phyloP scores from a whole-genome alignment of 495 filamentous ascomycete genomes.

The Lentithecium fluviatile region DNA sequence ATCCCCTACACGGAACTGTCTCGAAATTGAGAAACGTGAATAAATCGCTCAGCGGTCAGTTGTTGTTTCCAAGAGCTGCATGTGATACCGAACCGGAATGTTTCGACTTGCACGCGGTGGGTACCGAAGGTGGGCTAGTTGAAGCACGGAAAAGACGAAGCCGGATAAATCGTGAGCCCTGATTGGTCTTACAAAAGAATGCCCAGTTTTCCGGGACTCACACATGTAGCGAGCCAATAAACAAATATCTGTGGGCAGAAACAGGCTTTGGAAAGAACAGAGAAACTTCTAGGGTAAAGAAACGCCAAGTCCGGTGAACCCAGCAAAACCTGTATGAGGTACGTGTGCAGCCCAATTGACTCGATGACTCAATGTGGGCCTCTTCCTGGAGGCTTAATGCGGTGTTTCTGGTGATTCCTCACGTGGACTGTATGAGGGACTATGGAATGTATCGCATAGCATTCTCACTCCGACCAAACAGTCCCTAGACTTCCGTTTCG shows the following conservation, averaged over 20 bases:
- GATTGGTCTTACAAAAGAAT: neutral
- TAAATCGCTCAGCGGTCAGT: neutral
- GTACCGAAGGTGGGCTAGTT: neutral
- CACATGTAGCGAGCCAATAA: neutral
- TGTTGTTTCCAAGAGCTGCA: neutral
- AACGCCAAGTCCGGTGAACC: neutral
- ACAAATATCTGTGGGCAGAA: neutral
- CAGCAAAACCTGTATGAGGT: neutral
- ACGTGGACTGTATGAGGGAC: neutral
- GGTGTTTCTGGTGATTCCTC: neutral
- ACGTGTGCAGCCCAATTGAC: neutral
- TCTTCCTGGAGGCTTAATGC: neutral
- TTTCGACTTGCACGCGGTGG: neutral
- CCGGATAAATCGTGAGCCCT: neutral
- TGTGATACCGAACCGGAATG: neutral
- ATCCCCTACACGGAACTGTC: neutral
- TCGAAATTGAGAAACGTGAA: neutral
- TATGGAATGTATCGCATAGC: neutral
- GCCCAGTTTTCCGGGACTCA: neutral
- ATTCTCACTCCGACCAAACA: neutral
- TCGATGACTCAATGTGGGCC: neutral
- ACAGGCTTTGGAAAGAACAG: no score
- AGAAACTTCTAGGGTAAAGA: neutral
- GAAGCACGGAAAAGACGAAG: conserved; percentile 1
- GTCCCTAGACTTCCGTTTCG: neutral